Evolutionary conservation across 1,284 basidiomycete genomes (phyloP), one percentile per base, ranked within the genome.

Genomic region (Heterobasidion irregulare): DNA sequence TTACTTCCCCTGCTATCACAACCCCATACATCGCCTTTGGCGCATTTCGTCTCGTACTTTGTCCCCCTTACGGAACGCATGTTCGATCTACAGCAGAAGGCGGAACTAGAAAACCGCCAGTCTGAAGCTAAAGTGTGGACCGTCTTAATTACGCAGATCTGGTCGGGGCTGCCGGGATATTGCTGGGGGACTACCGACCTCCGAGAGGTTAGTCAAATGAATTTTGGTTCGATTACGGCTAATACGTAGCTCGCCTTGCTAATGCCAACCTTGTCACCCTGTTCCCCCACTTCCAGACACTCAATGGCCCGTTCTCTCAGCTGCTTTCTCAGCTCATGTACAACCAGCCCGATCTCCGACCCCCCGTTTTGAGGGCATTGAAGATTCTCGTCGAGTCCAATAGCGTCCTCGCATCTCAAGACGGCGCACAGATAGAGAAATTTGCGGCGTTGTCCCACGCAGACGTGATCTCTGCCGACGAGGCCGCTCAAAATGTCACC

Each of bases 71-170:
- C 93, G 44, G 95, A 98, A 69, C 80, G 86, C 44, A 86, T 99
- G 79, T 99, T 98, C 66, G 83, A 92, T 63, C 73, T 92, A 51
- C 88, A 95, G 69, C 80, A 84, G 69, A 82, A 78, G 6, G 88
- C 91, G 0, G 87, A 90, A 58, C 72, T 76, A 4, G 85, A 83
- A 50, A 83, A 80, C 12, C 82, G 86, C 49, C 77, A 76, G 50
- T 83, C 92, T 6, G 94, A 98, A 70, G 90, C 89, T 16, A 98
- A 98, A 71, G 85, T 98, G 49, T 98, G 92, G 89, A 89, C 84
- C 63, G 93, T 96, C 9, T 78, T 98, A 36, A 86, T 97, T 43
- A 84, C 89, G 35, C 96, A 99, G 70, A 84, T 97, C 50, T 98
- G 96, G 96, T 79, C 83, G 58, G 94, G 95, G 53, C 81, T 98